Conservation (phyloP, 805 yeast genomes). For the Candida yuanshanica region DNA sequence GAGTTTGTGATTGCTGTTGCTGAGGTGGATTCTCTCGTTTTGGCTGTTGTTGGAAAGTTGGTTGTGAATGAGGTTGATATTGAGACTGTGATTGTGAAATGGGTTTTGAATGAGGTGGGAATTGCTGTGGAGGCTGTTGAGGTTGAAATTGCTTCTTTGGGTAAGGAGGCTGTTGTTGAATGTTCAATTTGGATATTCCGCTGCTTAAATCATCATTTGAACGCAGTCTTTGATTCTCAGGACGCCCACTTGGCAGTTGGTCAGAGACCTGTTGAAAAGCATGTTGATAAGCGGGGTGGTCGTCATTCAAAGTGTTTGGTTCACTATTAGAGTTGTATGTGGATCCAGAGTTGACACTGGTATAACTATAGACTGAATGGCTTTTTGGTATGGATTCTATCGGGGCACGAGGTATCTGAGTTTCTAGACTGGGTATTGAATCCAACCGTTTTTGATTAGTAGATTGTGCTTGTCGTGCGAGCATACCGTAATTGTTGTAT, state of each 20-base stretch:
- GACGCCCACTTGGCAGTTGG: background rate
- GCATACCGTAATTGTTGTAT: constrained; percentile 2
- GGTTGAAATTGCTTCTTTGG: background rate
- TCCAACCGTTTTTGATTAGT: background rate
- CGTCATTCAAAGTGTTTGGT: background rate
- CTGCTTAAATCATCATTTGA: constrained; percentile 1
- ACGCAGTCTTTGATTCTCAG: background rate
- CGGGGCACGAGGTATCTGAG: background rate
- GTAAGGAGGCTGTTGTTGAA: constrained; percentile 1
- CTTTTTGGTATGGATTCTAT: background rate
- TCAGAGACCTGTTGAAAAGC: background rate
- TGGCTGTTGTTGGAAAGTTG: constrained; percentile 4
- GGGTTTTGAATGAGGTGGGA: background rate
- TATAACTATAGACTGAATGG: background rate
- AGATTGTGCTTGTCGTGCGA: background rate
- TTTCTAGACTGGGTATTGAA: constrained; percentile 3
- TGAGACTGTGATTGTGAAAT: background rate
- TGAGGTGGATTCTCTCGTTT: background rate
- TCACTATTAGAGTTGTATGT: background rate
- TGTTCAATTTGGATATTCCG: constrained; percentile 1
- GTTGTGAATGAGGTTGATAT: constrained; percentile 16
- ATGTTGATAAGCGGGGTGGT: background rate
- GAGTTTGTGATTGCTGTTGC: constrained; percentile 1
- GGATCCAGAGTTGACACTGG: background rate
- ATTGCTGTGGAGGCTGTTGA: background rate